These are phyloP conservation scores for Cryptococcus floricola DNA, from an alignment of 1,284 basidiomycete genomes.

Conservation along the genomic window DNA sequence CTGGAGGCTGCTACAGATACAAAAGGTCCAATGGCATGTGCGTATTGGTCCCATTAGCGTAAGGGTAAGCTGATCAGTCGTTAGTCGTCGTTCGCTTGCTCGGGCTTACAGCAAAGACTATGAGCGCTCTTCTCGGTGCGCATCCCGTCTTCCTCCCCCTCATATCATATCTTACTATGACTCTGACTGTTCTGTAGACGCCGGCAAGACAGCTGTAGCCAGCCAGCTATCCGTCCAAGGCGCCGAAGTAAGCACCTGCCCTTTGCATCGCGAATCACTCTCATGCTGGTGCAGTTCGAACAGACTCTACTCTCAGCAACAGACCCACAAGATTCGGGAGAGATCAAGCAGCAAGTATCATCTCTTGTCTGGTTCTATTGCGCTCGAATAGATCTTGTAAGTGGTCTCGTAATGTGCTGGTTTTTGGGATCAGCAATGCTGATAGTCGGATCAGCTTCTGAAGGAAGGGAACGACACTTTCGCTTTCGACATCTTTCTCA, in stretches of 20 bases:
- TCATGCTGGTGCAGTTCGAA: background rate
- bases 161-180: background rate
- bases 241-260: background rate
- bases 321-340: background rate
- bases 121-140: background rate
- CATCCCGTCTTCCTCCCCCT: background rate
- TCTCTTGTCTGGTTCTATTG: background rate
- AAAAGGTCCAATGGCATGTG: background rate
- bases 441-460: background rate
- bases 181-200: background rate
- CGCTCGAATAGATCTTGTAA: background rate
- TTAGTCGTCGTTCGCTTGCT: slow-evolving; percentile 1
- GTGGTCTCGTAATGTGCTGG: background rate
- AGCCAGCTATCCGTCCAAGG: background rate
- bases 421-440: background rate
- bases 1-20: slow-evolving; percentile 1
- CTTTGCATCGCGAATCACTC: background rate
- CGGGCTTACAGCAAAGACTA: background rate
- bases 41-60: background rate
- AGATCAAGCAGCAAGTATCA: background rate
- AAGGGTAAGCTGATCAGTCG: background rate
- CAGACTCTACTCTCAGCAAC: background rate
- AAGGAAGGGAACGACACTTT: background rate
- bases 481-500: background rate
- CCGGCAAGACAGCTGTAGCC: background rate